Conservation (phyloP, 2,329 filamentous ascomycete species). For the Epichloe gansuensis region DNA sequence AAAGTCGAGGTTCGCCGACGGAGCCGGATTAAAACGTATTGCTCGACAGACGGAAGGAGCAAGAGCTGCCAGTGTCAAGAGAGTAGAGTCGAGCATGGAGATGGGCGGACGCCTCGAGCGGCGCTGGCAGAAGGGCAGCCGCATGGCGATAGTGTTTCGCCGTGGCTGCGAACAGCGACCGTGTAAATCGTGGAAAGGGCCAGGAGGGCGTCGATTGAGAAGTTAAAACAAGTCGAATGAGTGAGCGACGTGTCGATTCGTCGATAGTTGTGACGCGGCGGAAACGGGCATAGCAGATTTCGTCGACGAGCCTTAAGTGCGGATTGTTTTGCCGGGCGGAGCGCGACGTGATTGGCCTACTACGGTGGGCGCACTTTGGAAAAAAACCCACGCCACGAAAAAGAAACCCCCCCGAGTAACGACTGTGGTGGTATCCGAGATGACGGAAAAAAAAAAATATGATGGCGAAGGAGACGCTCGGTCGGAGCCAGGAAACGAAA, state of each 20-base stretch:
- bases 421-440: neutral
- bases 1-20: slow-evolving; percentile 65
- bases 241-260: neutral
- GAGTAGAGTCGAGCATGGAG: slow-evolving; percentile 14
- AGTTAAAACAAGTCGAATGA: neutral
- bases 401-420: neutral
- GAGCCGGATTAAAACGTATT: slow-evolving; percentile 46
- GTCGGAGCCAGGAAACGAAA: slow-evolving; percentile 1
- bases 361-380: neutral
- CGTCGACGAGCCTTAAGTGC: neutral
- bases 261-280: neutral
- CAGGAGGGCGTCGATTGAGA: neutral
- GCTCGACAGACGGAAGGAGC: slow-evolving; percentile 32
- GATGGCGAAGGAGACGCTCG: slow-evolving; percentile 5
- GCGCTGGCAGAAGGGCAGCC: slow-evolving; percentile 31
- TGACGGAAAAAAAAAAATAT: slow-evolving; percentile 1
- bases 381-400: neutral
- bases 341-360: neutral
- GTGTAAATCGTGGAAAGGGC: neutral
- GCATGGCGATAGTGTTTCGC: slow-evolving; percentile 29
- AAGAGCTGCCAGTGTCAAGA: slow-evolving; percentile 29
- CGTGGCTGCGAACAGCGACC: slow-evolving; percentile 1
- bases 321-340: neutral
- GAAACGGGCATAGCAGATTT: slow-evolving; percentile 5
- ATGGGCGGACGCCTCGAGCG: slow-evolving; percentile 25